Evolutionary conservation across 352 stramenopile species (phyloP).

Genomic region (Phytophthora citrophthora): DNA sequence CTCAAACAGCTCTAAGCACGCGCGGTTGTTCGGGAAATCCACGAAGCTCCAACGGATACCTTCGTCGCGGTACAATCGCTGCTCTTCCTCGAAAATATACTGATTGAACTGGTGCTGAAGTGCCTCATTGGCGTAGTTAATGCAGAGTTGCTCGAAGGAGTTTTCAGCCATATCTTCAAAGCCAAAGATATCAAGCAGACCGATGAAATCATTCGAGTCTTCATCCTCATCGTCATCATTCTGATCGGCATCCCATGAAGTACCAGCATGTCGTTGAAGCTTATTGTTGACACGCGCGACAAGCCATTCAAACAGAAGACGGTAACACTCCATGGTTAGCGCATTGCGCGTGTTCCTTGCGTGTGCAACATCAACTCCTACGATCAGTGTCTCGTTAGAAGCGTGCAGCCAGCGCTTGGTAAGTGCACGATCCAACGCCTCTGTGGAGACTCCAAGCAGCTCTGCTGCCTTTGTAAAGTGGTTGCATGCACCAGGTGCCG

Average conservation of each 20-base stretch:
- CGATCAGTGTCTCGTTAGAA: slow-evolving; percentile 76
- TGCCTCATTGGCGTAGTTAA: slow-evolving; percentile 91
- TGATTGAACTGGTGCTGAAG: slow-evolving; percentile 91
- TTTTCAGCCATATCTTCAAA: slow-evolving; percentile 90
- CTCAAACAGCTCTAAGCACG: slow-evolving; percentile 85
- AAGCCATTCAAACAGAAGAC: slow-evolving; percentile 94
- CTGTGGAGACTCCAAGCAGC: slow-evolving; percentile 63
- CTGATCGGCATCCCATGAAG: slow-evolving; percentile 20
- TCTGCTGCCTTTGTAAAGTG: slow-evolving; percentile 62
- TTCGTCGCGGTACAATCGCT: slow-evolving; percentile 79
- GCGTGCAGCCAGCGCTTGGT: slow-evolving; percentile 71
- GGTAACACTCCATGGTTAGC: slow-evolving; percentile 93
- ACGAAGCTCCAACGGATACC: slow-evolving; percentile 79
- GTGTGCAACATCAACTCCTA: slow-evolving; percentile 68
- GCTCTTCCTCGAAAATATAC: slow-evolving; percentile 93
- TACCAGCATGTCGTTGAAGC: slow-evolving; percentile 48
- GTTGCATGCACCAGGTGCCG: slow-evolving; percentile 13
- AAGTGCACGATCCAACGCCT: slow-evolving; percentile 61
- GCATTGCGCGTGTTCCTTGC: slow-evolving; percentile 86
- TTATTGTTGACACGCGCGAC: slow-evolving; percentile 92
- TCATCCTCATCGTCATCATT: slow-evolving; percentile 20
- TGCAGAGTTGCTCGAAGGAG: slow-evolving; percentile 91
- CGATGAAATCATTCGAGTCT: slow-evolving; percentile 63
- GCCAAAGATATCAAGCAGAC: slow-evolving; percentile 89
- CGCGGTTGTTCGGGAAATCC: slow-evolving; percentile 81